A percentile compares a stretch with the other conserved stretches of the same genome.
phyloP scores from a whole-genome alignment of 1,284 basidiomycete genomes.

The Cutaneotrichosporon mucoides region DNA sequence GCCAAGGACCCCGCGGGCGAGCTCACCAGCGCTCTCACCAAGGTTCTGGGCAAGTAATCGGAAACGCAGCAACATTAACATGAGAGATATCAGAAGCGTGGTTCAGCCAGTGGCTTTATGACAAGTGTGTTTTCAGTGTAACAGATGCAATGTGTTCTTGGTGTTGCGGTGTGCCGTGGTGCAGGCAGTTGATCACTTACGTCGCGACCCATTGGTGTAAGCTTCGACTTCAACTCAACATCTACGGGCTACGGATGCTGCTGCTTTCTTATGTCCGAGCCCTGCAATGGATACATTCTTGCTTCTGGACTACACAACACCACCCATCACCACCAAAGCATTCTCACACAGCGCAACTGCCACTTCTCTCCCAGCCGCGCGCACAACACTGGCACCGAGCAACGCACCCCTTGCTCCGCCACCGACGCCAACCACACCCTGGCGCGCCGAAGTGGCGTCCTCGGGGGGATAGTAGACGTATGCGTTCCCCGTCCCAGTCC shows the following conservation, averaged over 20 bases:
- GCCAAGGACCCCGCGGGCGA: slow-evolving; percentile 8
- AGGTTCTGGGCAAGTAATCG: slow-evolving; percentile 2
- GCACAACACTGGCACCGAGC: slow-evolving; percentile 58
- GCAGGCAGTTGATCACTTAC: too few species aligned
- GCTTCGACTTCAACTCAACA: too few species aligned
- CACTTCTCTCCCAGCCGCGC: slow-evolving; percentile 33
- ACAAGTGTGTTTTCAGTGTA: too few species aligned
- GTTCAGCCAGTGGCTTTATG: too few species aligned
- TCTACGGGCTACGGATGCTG: too few species aligned
- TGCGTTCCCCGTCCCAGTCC: slow-evolving; percentile 59
- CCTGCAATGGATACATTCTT: too few species aligned
- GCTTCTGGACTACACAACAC: slow-evolving; percentile 33
- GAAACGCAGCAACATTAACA: not conserved
- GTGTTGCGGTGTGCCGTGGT: too few species aligned
- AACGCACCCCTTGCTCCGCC: slow-evolving; percentile 63
- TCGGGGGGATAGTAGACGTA: slow-evolving; percentile 69
- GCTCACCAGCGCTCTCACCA: slow-evolving; percentile 3
- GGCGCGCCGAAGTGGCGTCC: slow-evolving; percentile 59
- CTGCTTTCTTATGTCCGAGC: too few species aligned
- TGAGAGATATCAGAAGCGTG: too few species aligned
- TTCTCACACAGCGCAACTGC: slow-evolving; percentile 74
- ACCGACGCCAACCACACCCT: slow-evolving; percentile 70
- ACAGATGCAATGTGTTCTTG: too few species aligned
- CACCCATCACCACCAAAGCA: slow-evolving; percentile 62
- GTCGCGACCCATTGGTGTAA: too few species aligned